Evolutionary conservation across 441 rosid genomes (phyloP).

Genomic region (Gossypium trilobum): DNA sequence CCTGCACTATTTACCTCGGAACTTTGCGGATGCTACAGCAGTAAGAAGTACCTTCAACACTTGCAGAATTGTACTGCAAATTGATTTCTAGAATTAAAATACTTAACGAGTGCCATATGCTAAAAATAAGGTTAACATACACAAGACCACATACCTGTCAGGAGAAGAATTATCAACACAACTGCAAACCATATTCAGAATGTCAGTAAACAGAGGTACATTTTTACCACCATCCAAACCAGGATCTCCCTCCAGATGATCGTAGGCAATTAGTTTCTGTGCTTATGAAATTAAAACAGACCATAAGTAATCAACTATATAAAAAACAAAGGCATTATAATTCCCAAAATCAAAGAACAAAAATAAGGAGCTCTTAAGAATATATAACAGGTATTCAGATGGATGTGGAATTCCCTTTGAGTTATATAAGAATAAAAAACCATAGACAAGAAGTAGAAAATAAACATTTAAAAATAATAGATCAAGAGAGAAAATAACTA

Average conservation of each 20-base stretch:
- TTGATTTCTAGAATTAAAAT: conserved; percentile 22
- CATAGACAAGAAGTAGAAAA: background rate
- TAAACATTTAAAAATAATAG: background rate
- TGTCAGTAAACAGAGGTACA: conserved; percentile 72
- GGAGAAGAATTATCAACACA: conserved; percentile 92
- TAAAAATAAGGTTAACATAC: conserved; percentile 11
- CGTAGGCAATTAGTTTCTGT: conserved; percentile 96
- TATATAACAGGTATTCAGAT: conserved; percentile 6
- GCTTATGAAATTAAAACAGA: conserved; percentile 21
- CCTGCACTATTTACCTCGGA: conserved; percentile 54
- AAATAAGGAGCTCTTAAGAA: background rate
- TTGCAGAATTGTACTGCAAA: conserved; percentile 82
- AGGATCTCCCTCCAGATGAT: conserved; percentile 98
- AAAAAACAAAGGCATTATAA: background rate
- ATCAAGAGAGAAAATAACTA: conserved; percentile 9
- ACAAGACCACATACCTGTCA: conserved; percentile 56
- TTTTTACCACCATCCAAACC: conserved; percentile 90
- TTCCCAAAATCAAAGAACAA: background rate
- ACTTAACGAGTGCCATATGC: conserved; percentile 17
- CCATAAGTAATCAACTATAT: conserved; percentile 11
- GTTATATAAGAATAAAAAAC: background rate
- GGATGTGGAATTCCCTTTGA: background rate
- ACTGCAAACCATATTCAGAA: conserved; percentile 83
- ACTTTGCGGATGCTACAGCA: conserved; percentile 90
- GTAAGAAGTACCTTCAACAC: conserved; percentile 95